phyloP scores from a whole-genome alignment of 768 basidiomycete species.

The Rhizopogon vesiculosus region DNA sequence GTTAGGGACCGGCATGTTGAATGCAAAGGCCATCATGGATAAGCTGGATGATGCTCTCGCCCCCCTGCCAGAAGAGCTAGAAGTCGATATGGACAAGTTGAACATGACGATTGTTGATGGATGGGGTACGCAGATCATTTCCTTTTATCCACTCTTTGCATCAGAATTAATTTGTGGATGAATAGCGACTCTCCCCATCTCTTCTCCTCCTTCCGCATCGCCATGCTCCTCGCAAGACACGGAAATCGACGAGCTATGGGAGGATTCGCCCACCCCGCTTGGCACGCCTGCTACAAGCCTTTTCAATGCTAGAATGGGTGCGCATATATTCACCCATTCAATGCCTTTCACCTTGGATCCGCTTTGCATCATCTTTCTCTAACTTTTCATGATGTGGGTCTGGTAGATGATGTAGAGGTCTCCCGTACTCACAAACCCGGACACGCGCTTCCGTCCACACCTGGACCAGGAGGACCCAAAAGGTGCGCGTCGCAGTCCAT shows the following conservation, averaged over 20 bases:
- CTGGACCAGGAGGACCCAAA: too few relatives aligned
- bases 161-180: constrained; percentile 28
- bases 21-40: constrained; percentile 22
- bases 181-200: constrained; percentile 32
- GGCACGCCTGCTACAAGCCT: constrained; percentile 38
- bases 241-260: constrained; percentile 49
- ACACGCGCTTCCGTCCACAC: constrained; percentile 4
- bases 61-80: constrained; percentile 31
- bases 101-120: constrained; percentile 60
- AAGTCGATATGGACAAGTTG: constrained; percentile 38
- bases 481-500: background rate
- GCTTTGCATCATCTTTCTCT: background rate
- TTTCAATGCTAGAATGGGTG: constrained; percentile 48
- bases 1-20: constrained; percentile 5
- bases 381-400: background rate
- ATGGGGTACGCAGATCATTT: constrained; percentile 46
- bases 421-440: constrained; percentile 49
- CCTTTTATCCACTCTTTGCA: background rate
- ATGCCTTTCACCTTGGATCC: background rate
- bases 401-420: constrained; percentile 46
- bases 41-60: constrained; percentile 18
- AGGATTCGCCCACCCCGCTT: constrained; percentile 40
- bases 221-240: constrained; percentile 33
- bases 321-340: background rate
- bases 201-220: constrained; percentile 35